Evolutionary conservation across 306 rosid species (phyloP).

Genomic region (Leucaena leucocephala): DNA sequence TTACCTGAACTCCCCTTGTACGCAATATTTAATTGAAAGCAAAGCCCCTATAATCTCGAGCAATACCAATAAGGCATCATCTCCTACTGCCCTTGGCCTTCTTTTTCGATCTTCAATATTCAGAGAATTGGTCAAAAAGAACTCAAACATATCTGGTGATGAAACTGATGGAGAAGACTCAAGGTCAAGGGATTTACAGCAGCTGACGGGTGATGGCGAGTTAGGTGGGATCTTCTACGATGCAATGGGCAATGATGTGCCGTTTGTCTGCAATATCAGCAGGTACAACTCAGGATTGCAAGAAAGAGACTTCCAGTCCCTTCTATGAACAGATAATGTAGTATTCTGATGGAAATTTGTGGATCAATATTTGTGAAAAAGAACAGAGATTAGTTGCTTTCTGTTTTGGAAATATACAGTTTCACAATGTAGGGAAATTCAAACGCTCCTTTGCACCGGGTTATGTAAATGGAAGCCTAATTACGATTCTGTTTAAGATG

Average conservation of each 20-base stretch:
- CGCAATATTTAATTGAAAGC: conserved; percentile 43
- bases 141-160: conserved; percentile 48
- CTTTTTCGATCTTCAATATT: conserved; percentile 66
- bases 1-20: conserved; percentile 43
- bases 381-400: not conserved
- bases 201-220: conserved; percentile 48
- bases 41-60: conserved; percentile 26
- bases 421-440: not conserved
- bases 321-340: conserved; percentile 36
- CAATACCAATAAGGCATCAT: conserved; percentile 49
- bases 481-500: not conserved
- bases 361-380: conserved; percentile 5
- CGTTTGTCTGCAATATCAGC: conserved; percentile 50
- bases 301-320: conserved; percentile 56
- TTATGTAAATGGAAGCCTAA: not conserved
- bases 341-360: not conserved
- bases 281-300: conserved; percentile 44
- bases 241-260: conserved; percentile 48
- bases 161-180: conserved; percentile 55
- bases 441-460: not conserved
- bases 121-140: conserved; percentile 69
- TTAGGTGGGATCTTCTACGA: conserved; percentile 54
- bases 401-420: conserved; percentile 7
- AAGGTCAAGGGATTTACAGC: conserved; percentile 38
- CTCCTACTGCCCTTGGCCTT: conserved; percentile 71